Evolutionary conservation across 2,329 filamentous ascomycete species (phyloP).

Genomic region (Aspergillus ochraceoroseus): DNA sequence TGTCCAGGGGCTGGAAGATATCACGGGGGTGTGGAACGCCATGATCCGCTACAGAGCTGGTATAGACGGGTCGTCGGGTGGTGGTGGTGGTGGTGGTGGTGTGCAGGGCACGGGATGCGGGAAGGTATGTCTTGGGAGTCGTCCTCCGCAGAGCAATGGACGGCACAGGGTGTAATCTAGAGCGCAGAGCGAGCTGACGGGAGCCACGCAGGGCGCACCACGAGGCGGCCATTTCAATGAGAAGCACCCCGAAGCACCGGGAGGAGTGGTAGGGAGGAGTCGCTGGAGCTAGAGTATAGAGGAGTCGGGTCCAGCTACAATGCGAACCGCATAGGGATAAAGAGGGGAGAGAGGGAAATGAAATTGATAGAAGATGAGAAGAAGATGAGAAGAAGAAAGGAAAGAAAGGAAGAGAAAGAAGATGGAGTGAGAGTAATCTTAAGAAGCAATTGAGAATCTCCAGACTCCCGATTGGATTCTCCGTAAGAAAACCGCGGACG

Average conservation of each 20-base stretch:
- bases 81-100: constrained; percentile 21
- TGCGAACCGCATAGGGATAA: too few relatives aligned
- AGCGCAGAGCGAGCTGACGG: constrained; percentile 35
- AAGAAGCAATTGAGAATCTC: too few relatives aligned
- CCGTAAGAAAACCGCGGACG: constrained; percentile 21
- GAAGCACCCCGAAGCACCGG: too few relatives aligned
- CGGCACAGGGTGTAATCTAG: constrained; percentile 31
- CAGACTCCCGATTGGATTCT: too few relatives aligned
- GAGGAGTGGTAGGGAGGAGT: constrained; percentile 5
- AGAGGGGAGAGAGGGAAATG: neutral
- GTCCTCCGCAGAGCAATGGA: constrained; percentile 25
- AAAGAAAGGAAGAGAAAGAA: constrained; percentile 4
- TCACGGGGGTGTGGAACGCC: constrained; percentile 44
- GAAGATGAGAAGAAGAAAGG: constrained; percentile 9
- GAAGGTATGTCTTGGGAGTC: constrained; percentile 29
- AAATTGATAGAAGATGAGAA: constrained; percentile 5
- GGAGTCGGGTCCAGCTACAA: too few relatives aligned
- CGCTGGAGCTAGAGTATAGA: neutral
- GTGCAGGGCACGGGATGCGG: constrained; percentile 30
- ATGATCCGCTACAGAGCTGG: constrained; percentile 87
- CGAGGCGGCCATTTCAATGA: constrained; percentile 31
- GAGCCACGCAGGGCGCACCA: constrained; percentile 34
- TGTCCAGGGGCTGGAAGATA: constrained; percentile 48
- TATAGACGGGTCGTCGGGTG: constrained; percentile 59
- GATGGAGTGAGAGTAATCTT: too few relatives aligned